These are phyloP conservation scores for Backusella psychrophila DNA, from an alignment of 192 early-diverging fungal species.

Conservation along the genomic window DNA sequence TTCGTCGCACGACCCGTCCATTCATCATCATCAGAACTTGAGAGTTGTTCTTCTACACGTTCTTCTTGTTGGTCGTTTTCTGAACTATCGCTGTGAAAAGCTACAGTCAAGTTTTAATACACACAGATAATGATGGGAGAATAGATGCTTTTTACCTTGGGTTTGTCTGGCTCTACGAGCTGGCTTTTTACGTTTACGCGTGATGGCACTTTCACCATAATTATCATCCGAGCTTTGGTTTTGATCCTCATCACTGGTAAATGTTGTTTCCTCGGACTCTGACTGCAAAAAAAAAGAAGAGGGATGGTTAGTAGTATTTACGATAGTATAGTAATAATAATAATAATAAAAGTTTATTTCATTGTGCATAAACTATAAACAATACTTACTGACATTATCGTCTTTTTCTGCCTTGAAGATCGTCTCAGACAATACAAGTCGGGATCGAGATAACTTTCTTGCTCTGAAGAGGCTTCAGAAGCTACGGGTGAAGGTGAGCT, in stretches of 20 bases:
- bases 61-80: neutral
- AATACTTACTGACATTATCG: neutral
- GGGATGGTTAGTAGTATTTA: neutral
- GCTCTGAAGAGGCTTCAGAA: neutral
- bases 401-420: conserved; percentile 30
- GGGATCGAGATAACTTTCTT: conserved; percentile 43
- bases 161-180: neutral
- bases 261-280: conserved; percentile 6
- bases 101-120: neutral
- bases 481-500: conserved; percentile 10
- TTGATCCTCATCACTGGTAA: conserved; percentile 4
- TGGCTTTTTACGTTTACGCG: neutral
- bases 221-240: conserved; percentile 7
- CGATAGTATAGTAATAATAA: neutral
- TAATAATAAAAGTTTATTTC: neutral
- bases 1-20: neutral
- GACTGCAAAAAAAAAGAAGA: neutral
- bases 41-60: neutral
- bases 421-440: conserved; percentile 65
- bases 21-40: neutral
- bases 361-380: neutral
- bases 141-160: neutral
- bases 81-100: neutral
- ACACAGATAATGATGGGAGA: neutral
- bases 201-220: neutral